Evolutionary conservation across 805 yeast genomes (phyloP).

Genomic region (Monosporozyma yasuniensis): DNA sequence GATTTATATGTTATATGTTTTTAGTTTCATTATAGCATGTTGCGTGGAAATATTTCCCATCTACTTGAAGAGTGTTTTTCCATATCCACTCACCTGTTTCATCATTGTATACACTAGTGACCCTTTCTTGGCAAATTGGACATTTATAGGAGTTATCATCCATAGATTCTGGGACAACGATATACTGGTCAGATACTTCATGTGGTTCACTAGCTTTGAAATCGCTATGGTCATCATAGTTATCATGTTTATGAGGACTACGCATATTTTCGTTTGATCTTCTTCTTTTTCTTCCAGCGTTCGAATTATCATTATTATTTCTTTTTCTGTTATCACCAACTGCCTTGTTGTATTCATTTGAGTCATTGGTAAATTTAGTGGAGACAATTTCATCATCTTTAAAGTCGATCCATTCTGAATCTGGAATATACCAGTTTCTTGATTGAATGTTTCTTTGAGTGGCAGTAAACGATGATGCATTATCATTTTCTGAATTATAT

Average conservation of each 20-base stretch:
- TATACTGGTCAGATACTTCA: conserved; percentile 38
- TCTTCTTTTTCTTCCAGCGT: neutral
- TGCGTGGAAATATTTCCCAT: conserved; percentile 51
- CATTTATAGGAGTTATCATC: conserved; percentile 50
- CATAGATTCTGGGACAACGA: conserved; percentile 58
- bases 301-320: conserved; percentile 4
- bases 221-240: neutral
- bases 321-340: conserved; percentile 4
- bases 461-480: conserved; percentile 16
- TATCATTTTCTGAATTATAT: conserved; percentile 56
- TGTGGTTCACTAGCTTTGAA: conserved; percentile 6
- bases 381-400: conserved; percentile 58
- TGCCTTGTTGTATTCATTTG: conserved; percentile 4
- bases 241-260: conserved; percentile 1
- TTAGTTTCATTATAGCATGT: conserved; percentile 58
- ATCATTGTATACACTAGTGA: conserved; percentile 60
- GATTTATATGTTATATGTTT: conserved; percentile 6
- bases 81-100: conserved; percentile 77
- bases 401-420: conserved; percentile 62
- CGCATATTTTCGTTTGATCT: neutral
- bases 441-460: conserved; percentile 46
- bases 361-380: conserved; percentile 12
- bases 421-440: conserved; percentile 74
- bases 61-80: conserved; percentile 51
- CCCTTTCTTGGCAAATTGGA: conserved; percentile 61